Conservation (phyloP, 2,329 filamentous ascomycete species). For the Xylariaceae sp. region DNA sequence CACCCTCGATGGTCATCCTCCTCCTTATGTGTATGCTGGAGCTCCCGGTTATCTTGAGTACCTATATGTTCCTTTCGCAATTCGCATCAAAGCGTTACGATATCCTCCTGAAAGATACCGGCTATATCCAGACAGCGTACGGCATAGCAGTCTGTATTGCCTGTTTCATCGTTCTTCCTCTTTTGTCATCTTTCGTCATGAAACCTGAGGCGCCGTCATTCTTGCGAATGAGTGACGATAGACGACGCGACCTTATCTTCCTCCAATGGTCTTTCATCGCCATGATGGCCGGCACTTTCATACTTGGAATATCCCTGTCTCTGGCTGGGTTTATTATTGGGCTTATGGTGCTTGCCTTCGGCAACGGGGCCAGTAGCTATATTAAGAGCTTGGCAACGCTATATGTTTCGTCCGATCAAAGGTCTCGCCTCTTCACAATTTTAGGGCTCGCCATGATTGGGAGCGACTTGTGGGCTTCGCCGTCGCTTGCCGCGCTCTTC, state of each 20-base stretch:
- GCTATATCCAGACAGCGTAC: conserved; percentile 30
- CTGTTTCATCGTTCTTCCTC: conserved; percentile 26
- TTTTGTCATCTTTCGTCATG: conserved; percentile 20
- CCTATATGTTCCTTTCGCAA: conserved; percentile 28
- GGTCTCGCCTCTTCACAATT: conserved; percentile 28
- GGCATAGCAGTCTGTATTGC: conserved; percentile 25
- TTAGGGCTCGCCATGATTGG: conserved; percentile 22
- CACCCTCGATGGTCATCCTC: conserved; percentile 21
- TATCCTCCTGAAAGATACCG: conserved; percentile 28
- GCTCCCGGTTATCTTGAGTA: conserved; percentile 19
- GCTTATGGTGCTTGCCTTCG: conserved; percentile 28
- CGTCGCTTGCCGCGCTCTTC: conserved; percentile 28
- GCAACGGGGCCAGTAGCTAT: conserved; percentile 25
- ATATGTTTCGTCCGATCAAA: conserved; percentile 26
- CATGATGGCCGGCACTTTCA: conserved; percentile 22
- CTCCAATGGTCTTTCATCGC: conserved; percentile 23
- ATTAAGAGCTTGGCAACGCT: conserved; percentile 25
- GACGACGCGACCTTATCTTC: conserved; percentile 27
- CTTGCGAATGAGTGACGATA: conserved; percentile 23
- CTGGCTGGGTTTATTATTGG: conserved; percentile 26
- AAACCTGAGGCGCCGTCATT: conserved; percentile 17
- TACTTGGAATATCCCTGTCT: conserved; percentile 24
- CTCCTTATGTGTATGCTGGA: conserved; percentile 20
- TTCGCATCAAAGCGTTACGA: conserved; percentile 31
- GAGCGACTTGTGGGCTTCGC: conserved; percentile 25